These are phyloP conservation scores for Tricholoma furcatifolium DNA, from an alignment of 768 basidiomycete genomes.

Conservation along the genomic window DNA sequence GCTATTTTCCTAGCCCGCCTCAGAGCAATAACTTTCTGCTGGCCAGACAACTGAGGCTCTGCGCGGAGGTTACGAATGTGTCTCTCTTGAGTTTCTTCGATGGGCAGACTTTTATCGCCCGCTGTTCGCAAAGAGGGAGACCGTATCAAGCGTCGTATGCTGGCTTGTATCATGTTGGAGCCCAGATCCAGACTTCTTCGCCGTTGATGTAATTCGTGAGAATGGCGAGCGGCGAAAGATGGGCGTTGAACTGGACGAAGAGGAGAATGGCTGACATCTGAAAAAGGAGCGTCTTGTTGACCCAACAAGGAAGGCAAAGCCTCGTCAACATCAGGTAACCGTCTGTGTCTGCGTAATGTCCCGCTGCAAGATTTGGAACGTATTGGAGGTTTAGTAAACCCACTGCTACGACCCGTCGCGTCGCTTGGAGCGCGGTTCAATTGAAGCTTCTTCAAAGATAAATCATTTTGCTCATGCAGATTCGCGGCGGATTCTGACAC, in stretches of 20 bases:
- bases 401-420: background rate
- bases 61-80: slow-evolving; percentile 8
- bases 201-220: slow-evolving; percentile 1
- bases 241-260: background rate
- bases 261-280: slow-evolving; percentile 4
- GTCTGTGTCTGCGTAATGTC: background rate
- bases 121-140: slow-evolving; percentile 11
- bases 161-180: slow-evolving; percentile 9
- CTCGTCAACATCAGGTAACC: slow-evolving; percentile 1
- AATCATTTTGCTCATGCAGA: too few species aligned
- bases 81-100: slow-evolving; percentile 1
- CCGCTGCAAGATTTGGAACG: slow-evolving; percentile 9
- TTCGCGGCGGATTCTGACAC: too few species aligned
- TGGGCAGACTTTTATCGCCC: background rate
- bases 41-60: slow-evolving; percentile 12
- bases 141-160: slow-evolving; percentile 15
- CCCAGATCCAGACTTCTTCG: slow-evolving; percentile 13
- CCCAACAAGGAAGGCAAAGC: slow-evolving; percentile 1
- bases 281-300: background rate
- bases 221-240: background rate
- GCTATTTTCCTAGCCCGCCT: slow-evolving; percentile 50
- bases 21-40: slow-evolving; percentile 38
- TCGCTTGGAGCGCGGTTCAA: background rate
- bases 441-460: background rate
- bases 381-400: background rate